Evolutionary conservation across 352 stramenopile species (phyloP).

Genomic region (Pythium angustatum): DNA sequence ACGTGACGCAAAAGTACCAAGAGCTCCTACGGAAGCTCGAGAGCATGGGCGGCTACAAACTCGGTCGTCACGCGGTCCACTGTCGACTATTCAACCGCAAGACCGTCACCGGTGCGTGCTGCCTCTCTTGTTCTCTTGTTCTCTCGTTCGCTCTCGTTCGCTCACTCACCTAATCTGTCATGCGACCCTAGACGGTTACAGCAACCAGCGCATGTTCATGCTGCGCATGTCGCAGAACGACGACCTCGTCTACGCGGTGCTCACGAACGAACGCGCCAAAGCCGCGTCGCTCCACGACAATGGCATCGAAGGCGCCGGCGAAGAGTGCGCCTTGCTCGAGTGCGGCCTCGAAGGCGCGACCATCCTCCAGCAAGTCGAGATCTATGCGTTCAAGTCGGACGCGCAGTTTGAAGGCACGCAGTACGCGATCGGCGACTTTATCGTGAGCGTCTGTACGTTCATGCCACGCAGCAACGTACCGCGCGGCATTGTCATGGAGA

Average conservation of each 20-base stretch:
- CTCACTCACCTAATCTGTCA: too few relatives aligned
- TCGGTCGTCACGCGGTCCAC: constrained; percentile 81
- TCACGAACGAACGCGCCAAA: constrained; percentile 79
- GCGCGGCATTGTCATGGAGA: constrained; percentile 76
- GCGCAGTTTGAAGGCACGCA: constrained; percentile 87
- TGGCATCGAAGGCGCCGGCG: constrained; percentile 64
- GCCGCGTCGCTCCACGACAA: constrained; percentile 60
- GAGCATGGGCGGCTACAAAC: constrained; percentile 74
- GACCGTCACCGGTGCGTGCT: constrained; percentile 51
- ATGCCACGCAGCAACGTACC: constrained; percentile 85
- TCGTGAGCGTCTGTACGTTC: constrained; percentile 86
- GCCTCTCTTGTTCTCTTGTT: too few relatives aligned
- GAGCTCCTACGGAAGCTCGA: constrained; percentile 85
- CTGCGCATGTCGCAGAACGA: constrained; percentile 89
- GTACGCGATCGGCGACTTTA: constrained; percentile 83
- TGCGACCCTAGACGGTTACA: constrained; percentile 55
- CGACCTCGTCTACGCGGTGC: constrained; percentile 81
- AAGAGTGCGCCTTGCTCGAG: constrained; percentile 81
- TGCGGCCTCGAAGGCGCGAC: constrained; percentile 83
- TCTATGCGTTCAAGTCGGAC: constrained; percentile 88
- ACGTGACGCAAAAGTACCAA: constrained; percentile 87
- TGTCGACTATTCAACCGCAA: constrained; percentile 89
- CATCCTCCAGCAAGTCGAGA: constrained; percentile 87
- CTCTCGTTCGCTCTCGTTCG: too few relatives aligned
- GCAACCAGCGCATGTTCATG: constrained; percentile 91